Base-by-base conservation (phyloP, 208 protist genomes). In the Leishmania tarentolae region DNA sequence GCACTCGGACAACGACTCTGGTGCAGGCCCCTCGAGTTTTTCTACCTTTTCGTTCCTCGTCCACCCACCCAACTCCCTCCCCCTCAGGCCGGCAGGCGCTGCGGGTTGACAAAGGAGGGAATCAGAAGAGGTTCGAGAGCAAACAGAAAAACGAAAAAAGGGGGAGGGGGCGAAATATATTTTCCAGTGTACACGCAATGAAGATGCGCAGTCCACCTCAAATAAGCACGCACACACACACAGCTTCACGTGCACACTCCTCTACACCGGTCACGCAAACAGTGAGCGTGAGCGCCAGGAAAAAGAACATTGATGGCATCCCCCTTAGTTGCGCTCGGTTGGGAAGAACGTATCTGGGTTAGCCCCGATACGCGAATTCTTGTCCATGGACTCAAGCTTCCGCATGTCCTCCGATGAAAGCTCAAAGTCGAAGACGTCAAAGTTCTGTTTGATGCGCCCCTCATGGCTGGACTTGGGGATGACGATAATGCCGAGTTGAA, bases 381-480 rank as follows among this genome's bases (percentile, higher is more conserved):
- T 77, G 65, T 92, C 83, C 53, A 97, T 73, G 3, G 42, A 56
- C 81, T 90, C 86, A 53, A 98, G 88, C 46, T 44, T 37, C 28
- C 74, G 53, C 87, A 98, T 91, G 31, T 98, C 94, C 31, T 90
- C 86, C 40, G 91, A 79, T 3, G 78, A 78, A 17, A 99, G 81
- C 73, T 91, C 70, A 86, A 99, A 98, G 81, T 97, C 85, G 75
- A 95, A 97, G 1, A 98, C 79, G 72, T 90, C 73, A 24, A 97
- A 87, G 85, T 99, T 99, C 78, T 98, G 78, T n/a, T 73, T 78
- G 66, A 99, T 98, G 72, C 96, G 89, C 19, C 90, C 87, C 75
- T 82, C 70, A 53, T 93, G 88, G 44, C 72, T 89, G 6, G 92
- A 96, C 84, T 99, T 98, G 46, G 96, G 94, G 70, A 99, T 96